Evolutionary conservation across 2,329 filamentous ascomycete genomes (phyloP), one percentile per base, ranked within the genome.

Genomic region (Cladobotryum protrusum): DNA sequence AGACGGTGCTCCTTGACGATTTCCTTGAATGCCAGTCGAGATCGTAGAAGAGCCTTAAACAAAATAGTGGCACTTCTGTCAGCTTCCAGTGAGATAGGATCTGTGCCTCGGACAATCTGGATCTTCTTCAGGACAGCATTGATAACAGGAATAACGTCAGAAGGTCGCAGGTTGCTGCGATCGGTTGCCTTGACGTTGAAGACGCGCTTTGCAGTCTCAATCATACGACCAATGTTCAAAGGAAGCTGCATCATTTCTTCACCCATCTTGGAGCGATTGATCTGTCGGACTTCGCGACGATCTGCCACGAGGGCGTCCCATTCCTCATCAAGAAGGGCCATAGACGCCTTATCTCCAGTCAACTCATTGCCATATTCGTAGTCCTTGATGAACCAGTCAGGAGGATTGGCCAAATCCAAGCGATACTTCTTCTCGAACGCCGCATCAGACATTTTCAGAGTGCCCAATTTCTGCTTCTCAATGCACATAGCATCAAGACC

Each of bases 401-500:
- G 68, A 5, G 68, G 68, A 42, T 62, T 70, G 39, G 68, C 68
- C 34, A 95, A 76, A 69, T 99, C 91, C 49, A 99, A 77, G 47
- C 85, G 85, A 75, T 87, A 99, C 47, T 86, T 85, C 56, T 85
- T 78, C 60, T 88, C 84, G 61, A 99, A 96, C 41, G 85, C 81
- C 41, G 77, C 74, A 59, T 89, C 78, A 2, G 89, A 89, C 67
- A 89, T 83, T 57, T 84, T 86, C 66, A 97, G 87, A 63, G 88
- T 85, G 60, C 96, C 89, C 56, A 99, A 82, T 48, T 82, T 82
- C 69, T 99, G 95, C 61, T 90, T 89, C 73, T 99, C 93, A 51
- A 99, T 97, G 67, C 86, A 82, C 57, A 87, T 87, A 63, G 88
- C 95, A 67, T 99, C 95, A 7, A 97, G 79, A 63, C 93, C 95